phyloP scores from a whole-genome alignment of 768 basidiomycete genomes.

The Cyclocybe cylindracea region DNA sequence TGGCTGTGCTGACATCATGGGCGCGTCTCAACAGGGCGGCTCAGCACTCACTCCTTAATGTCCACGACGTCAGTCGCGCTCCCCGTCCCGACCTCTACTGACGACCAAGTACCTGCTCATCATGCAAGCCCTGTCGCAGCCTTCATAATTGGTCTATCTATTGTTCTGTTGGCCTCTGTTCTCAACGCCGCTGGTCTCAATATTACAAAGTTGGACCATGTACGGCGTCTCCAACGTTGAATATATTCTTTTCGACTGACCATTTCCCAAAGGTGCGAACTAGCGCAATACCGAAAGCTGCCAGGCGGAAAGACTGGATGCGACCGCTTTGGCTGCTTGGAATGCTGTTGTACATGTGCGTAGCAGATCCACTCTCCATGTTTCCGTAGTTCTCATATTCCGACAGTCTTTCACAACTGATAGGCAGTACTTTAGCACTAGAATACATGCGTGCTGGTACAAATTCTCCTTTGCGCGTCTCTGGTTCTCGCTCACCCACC shows the following conservation, averaged over 20 bases:
- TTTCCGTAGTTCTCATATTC: constrained; percentile 6
- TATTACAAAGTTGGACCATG: constrained; percentile 92
- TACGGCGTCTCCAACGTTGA: constrained; percentile 32
- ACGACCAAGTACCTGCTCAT: constrained; percentile 21
- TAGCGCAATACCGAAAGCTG: constrained; percentile 72
- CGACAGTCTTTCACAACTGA: constrained; percentile 74
- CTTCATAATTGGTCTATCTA: constrained; percentile 84
- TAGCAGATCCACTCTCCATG: constrained; percentile 5
- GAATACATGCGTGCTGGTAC: constrained; percentile 85
- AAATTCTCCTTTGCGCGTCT: constrained; percentile 15
- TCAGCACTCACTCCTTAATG: constrained; percentile 7
- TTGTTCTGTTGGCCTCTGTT: constrained; percentile 82
- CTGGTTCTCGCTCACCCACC: not conserved
- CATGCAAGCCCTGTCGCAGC: constrained; percentile 57
- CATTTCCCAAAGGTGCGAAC: constrained; percentile 57
- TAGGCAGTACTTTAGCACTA: constrained; percentile 84
- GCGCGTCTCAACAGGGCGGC: too few relatives aligned
- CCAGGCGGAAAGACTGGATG: constrained; percentile 74
- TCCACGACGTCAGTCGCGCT: constrained; percentile 12
- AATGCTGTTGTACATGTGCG: constrained; percentile 92
- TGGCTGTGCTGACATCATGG: too few relatives aligned
- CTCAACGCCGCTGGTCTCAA: constrained; percentile 93
- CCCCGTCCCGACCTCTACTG: constrained; percentile 9
- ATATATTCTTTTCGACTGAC: constrained; percentile 2
- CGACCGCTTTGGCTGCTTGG: constrained; percentile 90